These are phyloP conservation scores for Pichia sp. DNA, from an alignment of 1,139 yeast species.

Conservation along the genomic window DNA sequence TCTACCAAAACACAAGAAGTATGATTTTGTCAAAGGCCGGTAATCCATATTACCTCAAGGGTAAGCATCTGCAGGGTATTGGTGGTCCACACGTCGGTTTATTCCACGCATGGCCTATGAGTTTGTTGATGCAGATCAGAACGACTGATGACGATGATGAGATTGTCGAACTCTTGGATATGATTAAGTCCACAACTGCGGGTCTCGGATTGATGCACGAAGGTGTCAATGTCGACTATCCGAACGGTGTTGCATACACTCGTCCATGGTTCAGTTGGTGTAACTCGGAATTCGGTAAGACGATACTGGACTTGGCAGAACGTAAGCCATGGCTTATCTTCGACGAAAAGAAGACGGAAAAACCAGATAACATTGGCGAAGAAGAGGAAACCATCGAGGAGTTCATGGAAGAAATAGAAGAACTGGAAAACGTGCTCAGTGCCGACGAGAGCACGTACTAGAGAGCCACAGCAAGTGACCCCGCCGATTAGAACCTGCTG, in stretches of 20 bases:
- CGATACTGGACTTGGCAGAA: conserved; percentile 70
- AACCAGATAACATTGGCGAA: background rate
- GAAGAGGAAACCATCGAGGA: background rate
- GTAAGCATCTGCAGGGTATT: conserved; percentile 64
- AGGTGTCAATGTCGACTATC: conserved; percentile 64
- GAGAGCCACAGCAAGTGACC: too few relatives aligned
- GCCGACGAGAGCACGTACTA: background rate
- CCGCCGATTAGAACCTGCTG: too few relatives aligned
- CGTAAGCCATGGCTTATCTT: conserved; percentile 75
- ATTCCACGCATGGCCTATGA: conserved; percentile 89
- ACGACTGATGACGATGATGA: conserved; percentile 74
- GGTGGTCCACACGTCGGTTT: conserved; percentile 94
- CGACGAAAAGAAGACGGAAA: conserved; percentile 36
- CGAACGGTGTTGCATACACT: conserved; percentile 48
- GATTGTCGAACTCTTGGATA: conserved; percentile 48
- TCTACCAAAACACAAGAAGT: conserved; percentile 75
- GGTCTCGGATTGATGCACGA: conserved; percentile 86
- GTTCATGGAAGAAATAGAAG: background rate
- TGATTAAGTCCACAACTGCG: conserved; percentile 61
- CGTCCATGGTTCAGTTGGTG: conserved; percentile 96
- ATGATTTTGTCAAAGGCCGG: conserved; percentile 71
- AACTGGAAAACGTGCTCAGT: too few relatives aligned
- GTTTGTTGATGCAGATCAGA: conserved; percentile 67
- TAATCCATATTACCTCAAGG: conserved; percentile 74
- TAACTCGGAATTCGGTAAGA: conserved; percentile 86